Base-by-base conservation (phyloP, 768 basidiomycete genomes). In the Boletus pseudo-olivaceus region DNA sequence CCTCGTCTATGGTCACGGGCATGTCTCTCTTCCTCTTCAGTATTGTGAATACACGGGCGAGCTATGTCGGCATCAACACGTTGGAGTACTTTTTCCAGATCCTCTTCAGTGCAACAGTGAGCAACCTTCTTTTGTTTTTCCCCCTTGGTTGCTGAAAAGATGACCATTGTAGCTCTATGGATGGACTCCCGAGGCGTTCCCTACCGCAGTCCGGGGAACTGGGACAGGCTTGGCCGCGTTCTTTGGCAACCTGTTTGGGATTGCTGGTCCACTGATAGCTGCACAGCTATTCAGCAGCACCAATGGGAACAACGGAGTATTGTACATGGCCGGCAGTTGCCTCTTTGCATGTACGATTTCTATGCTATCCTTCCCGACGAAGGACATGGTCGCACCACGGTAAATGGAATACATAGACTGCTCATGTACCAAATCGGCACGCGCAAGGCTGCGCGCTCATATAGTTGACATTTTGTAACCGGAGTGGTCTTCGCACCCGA, bases 111-210 rank as follows among this genome's bases (percentile, higher is more conserved):
- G 46, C 55, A 26, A 40, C 32, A 6, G 59, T 61, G 30, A 54
- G 55, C 10, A 11, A 1, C 5, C 4, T 7, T 23, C 12, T 3
- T 11, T 14, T 39, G 10, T 29, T 9, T 7, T 14, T n/a, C n/a
- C n/a, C 23, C 5, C 9, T 39, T 5, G 23, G 7, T 42, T 4
- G 0, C 40, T 42, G 34, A 58, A 19, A 19, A 19, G 3, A 23
- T n/a, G 3, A 26, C n/a, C 17, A n/a, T 49, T 9, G 9, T 29
- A 61, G 59, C 47, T 59, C 54, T 30, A 40, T 2, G 58, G 60
- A 30, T 61, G 60, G 60, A 61, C 49, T 23, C 60, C 60, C 4
- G 60, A 61, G 33, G 54, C 60, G 12, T 61, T 61, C 33, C 60
- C 60, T 17, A 3, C 33, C 19, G 50, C 60, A 12, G 51, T 61